Conservation (phyloP, 1,139 yeast species). For the Meyerozyma carpophila region DNA sequence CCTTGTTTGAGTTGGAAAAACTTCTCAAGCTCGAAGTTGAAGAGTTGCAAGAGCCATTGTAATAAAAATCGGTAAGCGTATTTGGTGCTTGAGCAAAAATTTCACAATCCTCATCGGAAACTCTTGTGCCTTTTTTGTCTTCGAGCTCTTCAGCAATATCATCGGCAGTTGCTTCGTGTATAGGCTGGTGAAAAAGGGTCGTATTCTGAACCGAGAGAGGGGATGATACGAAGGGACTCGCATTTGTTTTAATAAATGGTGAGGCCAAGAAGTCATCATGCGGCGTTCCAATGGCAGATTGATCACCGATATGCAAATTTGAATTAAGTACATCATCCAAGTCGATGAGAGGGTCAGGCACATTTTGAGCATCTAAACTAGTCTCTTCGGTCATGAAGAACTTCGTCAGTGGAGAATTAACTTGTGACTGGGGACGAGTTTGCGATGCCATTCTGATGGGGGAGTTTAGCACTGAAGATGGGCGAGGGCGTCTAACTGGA, state of each 20-base stretch:
- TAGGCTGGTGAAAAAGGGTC: constrained; percentile 28
- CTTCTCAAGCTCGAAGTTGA: constrained; percentile 30
- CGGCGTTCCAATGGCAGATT: constrained; percentile 1
- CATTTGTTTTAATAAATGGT: constrained; percentile 23
- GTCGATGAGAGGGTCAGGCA: constrained; percentile 62
- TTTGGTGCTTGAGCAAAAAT: constrained; percentile 15
- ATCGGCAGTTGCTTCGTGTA: constrained; percentile 23
- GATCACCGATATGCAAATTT: constrained; percentile 25
- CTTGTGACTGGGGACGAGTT: constrained; percentile 16
- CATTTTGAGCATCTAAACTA: constrained; percentile 25
- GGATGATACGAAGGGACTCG: constrained; percentile 20
- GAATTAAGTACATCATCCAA: constrained; percentile 53
- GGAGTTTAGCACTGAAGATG: constrained; percentile 20
- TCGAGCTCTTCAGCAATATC: constrained; percentile 22
- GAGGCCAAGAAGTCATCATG: constrained; percentile 32
- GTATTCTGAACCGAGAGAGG: constrained; percentile 20
- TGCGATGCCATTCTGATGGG: constrained; percentile 24
- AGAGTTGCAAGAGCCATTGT: constrained; percentile 29
- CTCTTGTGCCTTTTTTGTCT: constrained; percentile 26
- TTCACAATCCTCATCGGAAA: constrained; percentile 8
- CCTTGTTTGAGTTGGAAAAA: constrained; percentile 10
- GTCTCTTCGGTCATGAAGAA: constrained; percentile 34
- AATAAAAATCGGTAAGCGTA: constrained; percentile 9
- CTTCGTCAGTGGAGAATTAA: constrained; percentile 16
- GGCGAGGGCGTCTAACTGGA: neutral